Evolutionary conservation across 164 flowering plant genomes (phyloP).

Genomic region (Liquidambar formosana): DNA sequence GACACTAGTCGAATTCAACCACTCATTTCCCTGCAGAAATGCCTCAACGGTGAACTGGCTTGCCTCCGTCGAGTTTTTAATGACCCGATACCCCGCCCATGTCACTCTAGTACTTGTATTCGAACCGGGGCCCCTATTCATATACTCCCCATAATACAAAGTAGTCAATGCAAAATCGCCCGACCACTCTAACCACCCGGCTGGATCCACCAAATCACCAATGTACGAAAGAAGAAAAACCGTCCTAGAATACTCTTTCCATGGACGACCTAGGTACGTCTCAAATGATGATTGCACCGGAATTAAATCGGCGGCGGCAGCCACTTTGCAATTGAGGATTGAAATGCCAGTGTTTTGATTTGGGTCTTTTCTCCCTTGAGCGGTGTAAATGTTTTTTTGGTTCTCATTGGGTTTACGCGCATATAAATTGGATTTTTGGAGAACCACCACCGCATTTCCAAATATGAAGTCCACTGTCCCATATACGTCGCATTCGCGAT

Average conservation of each 20-base stretch:
- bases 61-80: slow-evolving; percentile 54
- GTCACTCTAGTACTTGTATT: slow-evolving; percentile 61
- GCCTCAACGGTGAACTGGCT: slow-evolving; percentile 54
- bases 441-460: slow-evolving; percentile 59
- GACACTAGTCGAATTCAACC: slow-evolving; percentile 50
- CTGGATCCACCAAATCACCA: slow-evolving; percentile 56
- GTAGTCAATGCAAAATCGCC: slow-evolving; percentile 66
- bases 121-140: slow-evolving; percentile 73
- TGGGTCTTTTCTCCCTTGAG: slow-evolving; percentile 83
- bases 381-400: slow-evolving; percentile 71
- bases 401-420: slow-evolving; percentile 45
- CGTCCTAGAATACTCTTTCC: slow-evolving; percentile 78
- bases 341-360: slow-evolving; percentile 84
- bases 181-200: slow-evolving; percentile 78
- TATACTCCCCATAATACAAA: slow-evolving; percentile 74
- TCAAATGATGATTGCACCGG: slow-evolving; percentile 41
- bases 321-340: slow-evolving; percentile 52
- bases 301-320: slow-evolving; percentile 61
- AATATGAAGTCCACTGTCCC: slow-evolving; percentile 74
- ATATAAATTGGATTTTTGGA: slow-evolving; percentile 51
- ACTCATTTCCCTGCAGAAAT: slow-evolving; percentile 61
- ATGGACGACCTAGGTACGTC: slow-evolving; percentile 82
- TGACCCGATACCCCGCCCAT: slow-evolving; percentile 79
- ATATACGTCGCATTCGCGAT: slow-evolving; percentile 54
- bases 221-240: slow-evolving; percentile 46